phyloP scores from a whole-genome alignment of 495 filamentous ascomycete species.

The Penicillium simplicissimum region DNA sequence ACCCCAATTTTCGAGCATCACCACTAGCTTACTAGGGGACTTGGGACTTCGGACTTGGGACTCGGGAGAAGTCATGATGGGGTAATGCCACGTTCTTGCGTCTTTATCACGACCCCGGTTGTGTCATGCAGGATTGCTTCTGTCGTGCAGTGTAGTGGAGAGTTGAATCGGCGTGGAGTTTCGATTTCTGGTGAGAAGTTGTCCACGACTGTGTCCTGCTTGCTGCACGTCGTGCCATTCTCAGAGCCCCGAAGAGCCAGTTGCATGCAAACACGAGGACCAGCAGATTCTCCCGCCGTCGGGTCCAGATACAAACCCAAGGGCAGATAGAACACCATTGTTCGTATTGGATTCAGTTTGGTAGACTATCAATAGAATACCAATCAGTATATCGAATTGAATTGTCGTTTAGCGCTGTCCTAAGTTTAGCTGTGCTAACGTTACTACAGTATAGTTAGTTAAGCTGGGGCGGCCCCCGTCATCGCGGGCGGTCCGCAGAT shows the following conservation, averaged over 20 bases:
- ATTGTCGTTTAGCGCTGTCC: neutral
- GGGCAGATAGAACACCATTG: neutral
- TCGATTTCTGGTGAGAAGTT: neutral
- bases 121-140: slow-evolving; percentile 9
- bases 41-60: too few relatives aligned
- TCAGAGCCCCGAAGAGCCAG: neutral
- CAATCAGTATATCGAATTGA: neutral
- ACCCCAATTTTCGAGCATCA: slow-evolving; percentile 9
- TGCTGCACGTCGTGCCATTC: neutral
- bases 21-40: too few relatives aligned
- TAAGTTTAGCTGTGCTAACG: neutral
- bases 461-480: neutral
- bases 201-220: neutral
- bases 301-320: neutral
- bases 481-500: slow-evolving; percentile 1
- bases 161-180: neutral
- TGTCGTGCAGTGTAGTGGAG: slow-evolving; percentile 5
- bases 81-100: slow-evolving; percentile 6
- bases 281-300: neutral
- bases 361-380: neutral
- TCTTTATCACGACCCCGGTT: neutral
- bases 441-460: neutral
- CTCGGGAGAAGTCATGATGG: slow-evolving; percentile 13
- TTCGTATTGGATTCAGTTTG: neutral
- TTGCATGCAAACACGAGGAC: neutral